These are phyloP conservation scores for Pyrenophora teres DNA, from an alignment of 2,329 filamentous ascomycete species.

Conservation along the genomic window DNA sequence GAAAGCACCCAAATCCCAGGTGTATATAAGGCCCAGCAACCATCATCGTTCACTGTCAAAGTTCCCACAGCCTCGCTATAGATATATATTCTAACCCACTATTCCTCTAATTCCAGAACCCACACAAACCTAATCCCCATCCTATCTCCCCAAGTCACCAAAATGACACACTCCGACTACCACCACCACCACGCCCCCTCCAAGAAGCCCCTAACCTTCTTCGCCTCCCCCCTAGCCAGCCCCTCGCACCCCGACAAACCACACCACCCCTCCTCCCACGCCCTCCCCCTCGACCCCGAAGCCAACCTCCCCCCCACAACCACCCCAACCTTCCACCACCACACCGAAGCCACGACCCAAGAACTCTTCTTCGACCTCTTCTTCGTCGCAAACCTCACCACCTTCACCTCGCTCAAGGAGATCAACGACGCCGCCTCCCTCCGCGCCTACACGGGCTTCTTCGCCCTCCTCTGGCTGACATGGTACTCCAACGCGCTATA, in stretches of 20 bases:
- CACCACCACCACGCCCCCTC: slow-evolving; percentile 1
- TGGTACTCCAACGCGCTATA: slow-evolving; percentile 68
- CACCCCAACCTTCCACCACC: slow-evolving; percentile 1
- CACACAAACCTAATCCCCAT: too few relatives aligned
- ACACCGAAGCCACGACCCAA: slow-evolving; percentile 3
- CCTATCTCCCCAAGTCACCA: too few relatives aligned
- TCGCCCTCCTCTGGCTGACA: slow-evolving; percentile 68
- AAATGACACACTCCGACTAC: background rate
- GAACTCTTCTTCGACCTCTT: slow-evolving; percentile 9
- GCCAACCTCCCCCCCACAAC: background rate
- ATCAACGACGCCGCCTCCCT: slow-evolving; percentile 56
- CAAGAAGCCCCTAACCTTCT: slow-evolving; percentile 3
- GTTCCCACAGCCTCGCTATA: too few relatives aligned
- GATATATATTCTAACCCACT: too few relatives aligned
- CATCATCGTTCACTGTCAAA: too few relatives aligned
- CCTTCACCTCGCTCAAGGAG: slow-evolving; percentile 62
- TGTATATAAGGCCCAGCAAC: too few relatives aligned
- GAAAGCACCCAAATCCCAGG: too few relatives aligned
- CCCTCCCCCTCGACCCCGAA: background rate
- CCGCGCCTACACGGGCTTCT: slow-evolving; percentile 57
- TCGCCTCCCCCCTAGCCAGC: background rate
- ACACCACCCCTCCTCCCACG: background rate
- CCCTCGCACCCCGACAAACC: background rate
- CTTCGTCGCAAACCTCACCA: slow-evolving; percentile 59
- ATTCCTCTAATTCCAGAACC: too few relatives aligned